phyloP scores from a whole-genome alignment of 176 grass and related monocot genomes.

The Coix lacrymajobi region DNA sequence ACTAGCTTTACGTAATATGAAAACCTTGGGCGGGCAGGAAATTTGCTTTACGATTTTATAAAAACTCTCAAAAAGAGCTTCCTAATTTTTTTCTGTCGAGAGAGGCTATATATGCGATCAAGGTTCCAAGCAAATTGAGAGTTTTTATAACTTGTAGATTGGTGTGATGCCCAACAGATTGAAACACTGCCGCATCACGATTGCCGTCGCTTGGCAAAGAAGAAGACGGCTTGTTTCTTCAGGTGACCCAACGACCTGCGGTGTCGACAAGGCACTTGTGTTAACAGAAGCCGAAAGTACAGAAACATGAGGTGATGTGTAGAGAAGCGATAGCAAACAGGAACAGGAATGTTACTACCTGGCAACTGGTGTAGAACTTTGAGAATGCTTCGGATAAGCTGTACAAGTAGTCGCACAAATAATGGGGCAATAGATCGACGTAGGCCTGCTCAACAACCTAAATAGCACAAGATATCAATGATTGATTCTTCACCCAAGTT shows the following conservation, averaged over 20 bases:
- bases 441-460: conserved; percentile 54
- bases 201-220: conserved; percentile 47
- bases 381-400: conserved; percentile 60
- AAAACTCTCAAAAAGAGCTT: background rate
- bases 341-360: background rate
- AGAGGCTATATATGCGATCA: background rate
- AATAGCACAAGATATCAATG: background rate
- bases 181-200: conserved; percentile 56
- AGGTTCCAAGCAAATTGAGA: too few species aligned
- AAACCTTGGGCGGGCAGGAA: too few species aligned
- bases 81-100: background rate
- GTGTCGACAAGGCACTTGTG: background rate
- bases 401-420: conserved; percentile 63
- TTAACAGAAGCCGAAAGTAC: background rate
- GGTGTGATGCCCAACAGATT: conserved; percentile 50
- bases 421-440: conserved; percentile 42
- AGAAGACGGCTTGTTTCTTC: conserved; percentile 49
- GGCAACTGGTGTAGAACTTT: conserved; percentile 51
- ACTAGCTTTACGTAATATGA: background rate
- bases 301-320: background rate
- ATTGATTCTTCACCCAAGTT: background rate
- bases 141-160: conserved; percentile 40
- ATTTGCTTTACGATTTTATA: too few species aligned
- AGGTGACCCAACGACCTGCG: conserved; percentile 43
- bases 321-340: background rate